Evolutionary conservation across 2,329 filamentous ascomycete species (phyloP).

Genomic region (Pyrenophora graminea): DNA sequence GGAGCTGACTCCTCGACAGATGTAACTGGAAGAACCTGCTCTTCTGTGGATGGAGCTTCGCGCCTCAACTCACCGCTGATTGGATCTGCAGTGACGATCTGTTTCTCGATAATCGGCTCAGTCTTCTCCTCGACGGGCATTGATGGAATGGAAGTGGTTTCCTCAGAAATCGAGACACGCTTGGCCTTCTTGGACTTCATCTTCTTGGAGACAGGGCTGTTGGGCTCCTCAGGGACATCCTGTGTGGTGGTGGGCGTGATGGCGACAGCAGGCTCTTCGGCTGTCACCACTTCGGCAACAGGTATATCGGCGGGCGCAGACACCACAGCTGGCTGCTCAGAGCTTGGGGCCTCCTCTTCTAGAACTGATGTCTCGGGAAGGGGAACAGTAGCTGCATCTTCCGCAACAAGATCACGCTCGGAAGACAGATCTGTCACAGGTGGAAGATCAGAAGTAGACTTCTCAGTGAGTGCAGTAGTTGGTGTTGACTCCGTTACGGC

Average conservation of each 20-base stretch:
- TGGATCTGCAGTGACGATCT: neutral
- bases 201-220: slow-evolving; percentile 18
- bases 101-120: slow-evolving; percentile 4
- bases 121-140: slow-evolving; percentile 14
- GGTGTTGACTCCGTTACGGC: neutral
- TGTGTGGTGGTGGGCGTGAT: neutral
- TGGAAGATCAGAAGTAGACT: neutral
- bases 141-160: slow-evolving; percentile 1
- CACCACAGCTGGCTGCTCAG: neutral
- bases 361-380: neutral
- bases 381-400: neutral
- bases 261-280: neutral
- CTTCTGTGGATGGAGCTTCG: neutral
- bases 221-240: slow-evolving; percentile 1
- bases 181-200: slow-evolving; percentile 29
- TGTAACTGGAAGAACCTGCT: neutral
- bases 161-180: slow-evolving; percentile 16
- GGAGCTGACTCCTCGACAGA: neutral
- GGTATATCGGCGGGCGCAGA: neutral
- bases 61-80: neutral
- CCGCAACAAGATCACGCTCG: neutral
- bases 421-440: neutral
- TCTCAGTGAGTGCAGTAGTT: neutral
- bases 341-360: neutral
- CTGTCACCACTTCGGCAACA: neutral